Conservation (phyloP, 768 basidiomycete species). For the Leccinellum albellum region DNA sequence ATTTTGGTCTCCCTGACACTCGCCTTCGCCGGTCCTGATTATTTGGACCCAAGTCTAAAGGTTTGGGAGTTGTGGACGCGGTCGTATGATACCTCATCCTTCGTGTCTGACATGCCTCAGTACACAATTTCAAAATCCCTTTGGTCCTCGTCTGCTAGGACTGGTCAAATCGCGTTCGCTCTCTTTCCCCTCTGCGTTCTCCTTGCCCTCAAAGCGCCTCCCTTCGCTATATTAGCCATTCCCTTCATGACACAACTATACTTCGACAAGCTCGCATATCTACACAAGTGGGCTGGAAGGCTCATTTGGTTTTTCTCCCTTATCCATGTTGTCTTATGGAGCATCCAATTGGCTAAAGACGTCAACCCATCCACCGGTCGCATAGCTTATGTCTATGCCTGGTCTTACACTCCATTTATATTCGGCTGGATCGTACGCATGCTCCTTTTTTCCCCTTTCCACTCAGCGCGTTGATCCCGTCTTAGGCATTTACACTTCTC, state of each 20-base stretch:
- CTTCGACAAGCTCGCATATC: constrained; percentile 69
- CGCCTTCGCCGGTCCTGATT: constrained; percentile 63
- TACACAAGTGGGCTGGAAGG: constrained; percentile 71
- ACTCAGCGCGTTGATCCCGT: constrained; percentile 1
- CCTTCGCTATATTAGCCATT: constrained; percentile 68
- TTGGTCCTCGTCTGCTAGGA: constrained; percentile 68
- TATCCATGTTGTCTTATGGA: constrained; percentile 66
- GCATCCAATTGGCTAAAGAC: constrained; percentile 58
- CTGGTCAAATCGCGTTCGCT: constrained; percentile 69
- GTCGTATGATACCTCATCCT: constrained; percentile 30
- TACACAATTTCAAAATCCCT: constrained; percentile 63
- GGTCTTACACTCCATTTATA: constrained; percentile 57
- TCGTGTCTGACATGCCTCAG: constrained; percentile 41
- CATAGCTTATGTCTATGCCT: constrained; percentile 48
- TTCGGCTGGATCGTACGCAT: constrained; percentile 54
- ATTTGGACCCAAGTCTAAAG: constrained; percentile 50
- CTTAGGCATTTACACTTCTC: constrained; percentile 53
- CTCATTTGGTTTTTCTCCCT: constrained; percentile 62
- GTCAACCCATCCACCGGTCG: constrained; percentile 39
- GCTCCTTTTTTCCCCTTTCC: constrained; percentile 7
- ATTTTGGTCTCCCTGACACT: constrained; percentile 41
- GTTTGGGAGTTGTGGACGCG: constrained; percentile 40
- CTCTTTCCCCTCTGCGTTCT: constrained; percentile 68
- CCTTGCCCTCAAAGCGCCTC: constrained; percentile 66
- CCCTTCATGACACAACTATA: constrained; percentile 59